Base-by-base conservation (phyloP, 768 basidiomycete genomes). In the Suillus variegatus region DNA sequence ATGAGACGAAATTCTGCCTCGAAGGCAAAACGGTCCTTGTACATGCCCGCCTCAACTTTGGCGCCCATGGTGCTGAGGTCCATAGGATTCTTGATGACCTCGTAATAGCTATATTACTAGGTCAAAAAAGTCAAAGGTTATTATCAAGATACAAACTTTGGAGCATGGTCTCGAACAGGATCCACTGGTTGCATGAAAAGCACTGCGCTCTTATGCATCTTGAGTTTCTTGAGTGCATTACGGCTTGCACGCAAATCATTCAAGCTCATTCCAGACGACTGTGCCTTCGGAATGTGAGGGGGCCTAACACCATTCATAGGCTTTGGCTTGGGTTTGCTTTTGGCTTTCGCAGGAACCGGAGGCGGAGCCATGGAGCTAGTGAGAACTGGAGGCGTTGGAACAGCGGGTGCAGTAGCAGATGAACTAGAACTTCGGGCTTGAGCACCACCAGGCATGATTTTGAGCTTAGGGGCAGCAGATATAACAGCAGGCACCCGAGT, bases 111-210 rank as follows among this genome's bases (percentile, higher is more conserved):
- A 66, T 47, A 63, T 61, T 47, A 58, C 52, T 35, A 49, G 41
- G 22, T 49, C 68, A 47, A 46, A 60, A 49, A 60, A 18, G 61
- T 51, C 56, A 52, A 64, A 69, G 61, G 52, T 47, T 6, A 28
- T 22, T 4, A 28, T 36, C 2, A 47, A 22, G 36, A 61, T 25
- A 60, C 65, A 63, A 75, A 97, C 93, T 92, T 92, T 20, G 93
- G 93, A 12, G 94, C 95, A 71, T 87, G 85, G 71, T 97, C 95
- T 68, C 94, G 84, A 49, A 97, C 86, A n/a, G 95, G 95, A 78
- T 97, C 95, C n/a, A 99, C 97, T 40, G 97, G 94, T 65, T 92
- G 88, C 49, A 89, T 80, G 78, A 99, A 99, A 62, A 92, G 71
- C 35, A 78, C 74, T 4, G 92, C 88, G 66, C 86, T 87, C 75